phyloP scores from a whole-genome alignment of 148 eudicot genomes.

The Persicaria tinctoria region DNA sequence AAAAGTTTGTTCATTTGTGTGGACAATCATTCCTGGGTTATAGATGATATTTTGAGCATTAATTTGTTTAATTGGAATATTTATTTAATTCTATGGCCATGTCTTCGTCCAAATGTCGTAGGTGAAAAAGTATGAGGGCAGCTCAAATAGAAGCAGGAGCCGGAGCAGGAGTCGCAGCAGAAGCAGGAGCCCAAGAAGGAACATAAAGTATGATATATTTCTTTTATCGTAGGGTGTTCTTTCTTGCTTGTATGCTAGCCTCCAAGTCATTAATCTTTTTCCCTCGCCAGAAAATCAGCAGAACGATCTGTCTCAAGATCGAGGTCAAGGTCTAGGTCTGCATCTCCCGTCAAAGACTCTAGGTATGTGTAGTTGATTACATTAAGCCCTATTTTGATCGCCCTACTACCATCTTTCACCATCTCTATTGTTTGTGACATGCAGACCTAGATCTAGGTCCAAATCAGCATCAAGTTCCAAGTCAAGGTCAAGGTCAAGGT shows the following conservation, averaged over 20 bases:
- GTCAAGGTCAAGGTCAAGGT: conserved; percentile 38
- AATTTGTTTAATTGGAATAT: conserved; percentile 1
- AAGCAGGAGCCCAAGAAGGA: conserved; percentile 58
- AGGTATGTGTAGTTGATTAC: conserved; percentile 35
- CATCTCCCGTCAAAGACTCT: conserved; percentile 61
- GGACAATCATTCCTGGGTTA: background rate
- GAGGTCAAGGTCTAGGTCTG: conserved; percentile 61
- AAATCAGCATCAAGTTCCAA: conserved; percentile 37
- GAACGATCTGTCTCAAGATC: conserved; percentile 68
- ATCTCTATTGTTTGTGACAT: background rate
- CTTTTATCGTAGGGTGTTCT: background rate
- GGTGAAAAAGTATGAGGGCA: conserved; percentile 62
- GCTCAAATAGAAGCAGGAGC: conserved; percentile 62
- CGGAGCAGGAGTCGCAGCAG: conserved; percentile 30
- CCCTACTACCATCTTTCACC: background rate
- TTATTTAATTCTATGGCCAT: background rate
- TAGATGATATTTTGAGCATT: background rate
- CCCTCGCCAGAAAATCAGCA: conserved; percentile 46
- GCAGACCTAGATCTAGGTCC: conserved; percentile 42
- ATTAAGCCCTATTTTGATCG: background rate
- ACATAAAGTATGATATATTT: conserved; percentile 38
- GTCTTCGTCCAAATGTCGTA: conserved; percentile 11
- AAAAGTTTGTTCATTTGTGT: background rate
- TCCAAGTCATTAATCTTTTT: background rate
- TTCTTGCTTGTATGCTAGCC: background rate